These are phyloP conservation scores for Alternaria metachromatica DNA, from an alignment of 2,329 filamentous ascomycete species.

Conservation along the genomic window DNA sequence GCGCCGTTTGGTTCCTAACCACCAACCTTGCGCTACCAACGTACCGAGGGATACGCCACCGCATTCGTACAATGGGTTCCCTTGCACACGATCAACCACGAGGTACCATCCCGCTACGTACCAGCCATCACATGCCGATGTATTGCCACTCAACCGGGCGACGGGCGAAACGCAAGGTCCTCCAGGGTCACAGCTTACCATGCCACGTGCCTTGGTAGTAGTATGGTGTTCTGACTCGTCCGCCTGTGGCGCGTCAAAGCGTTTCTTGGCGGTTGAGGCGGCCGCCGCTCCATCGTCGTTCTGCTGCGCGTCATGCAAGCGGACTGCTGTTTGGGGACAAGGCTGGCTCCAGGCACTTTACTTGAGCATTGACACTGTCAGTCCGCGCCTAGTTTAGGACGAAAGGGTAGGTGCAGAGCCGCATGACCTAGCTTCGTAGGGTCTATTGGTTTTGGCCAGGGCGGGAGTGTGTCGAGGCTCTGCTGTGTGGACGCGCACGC, in stretches of 20 bases:
- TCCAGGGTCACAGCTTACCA: not conserved
- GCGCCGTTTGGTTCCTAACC: not conserved
- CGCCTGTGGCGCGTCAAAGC: no score
- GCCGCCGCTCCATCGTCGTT: not conserved
- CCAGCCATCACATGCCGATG: not conserved
- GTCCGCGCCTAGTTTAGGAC: not conserved
- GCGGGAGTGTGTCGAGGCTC: no score
- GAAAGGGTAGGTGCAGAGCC: not conserved
- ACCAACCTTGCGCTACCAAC: not conserved
- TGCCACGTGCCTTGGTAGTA: not conserved
- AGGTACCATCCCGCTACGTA: not conserved
- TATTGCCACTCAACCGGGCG: not conserved
- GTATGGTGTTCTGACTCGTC: not conserved
- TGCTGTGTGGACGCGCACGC: not conserved
- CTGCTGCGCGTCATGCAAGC: constrained; percentile 1
- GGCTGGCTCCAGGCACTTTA: not conserved
- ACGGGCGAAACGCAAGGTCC: no score
- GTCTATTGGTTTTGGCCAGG: not conserved
- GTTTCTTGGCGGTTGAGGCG: no score
- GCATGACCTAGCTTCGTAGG: not conserved
- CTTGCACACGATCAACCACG: not conserved
- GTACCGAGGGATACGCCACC: not conserved
- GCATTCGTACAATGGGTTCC: not conserved
- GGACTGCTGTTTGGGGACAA: not conserved
- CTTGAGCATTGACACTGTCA: not conserved